Evolutionary conservation across 2,329 filamentous ascomycete genomes (phyloP), one percentile per base, ranked within the genome.

Genomic region (Microdochium bolleyi): DNA sequence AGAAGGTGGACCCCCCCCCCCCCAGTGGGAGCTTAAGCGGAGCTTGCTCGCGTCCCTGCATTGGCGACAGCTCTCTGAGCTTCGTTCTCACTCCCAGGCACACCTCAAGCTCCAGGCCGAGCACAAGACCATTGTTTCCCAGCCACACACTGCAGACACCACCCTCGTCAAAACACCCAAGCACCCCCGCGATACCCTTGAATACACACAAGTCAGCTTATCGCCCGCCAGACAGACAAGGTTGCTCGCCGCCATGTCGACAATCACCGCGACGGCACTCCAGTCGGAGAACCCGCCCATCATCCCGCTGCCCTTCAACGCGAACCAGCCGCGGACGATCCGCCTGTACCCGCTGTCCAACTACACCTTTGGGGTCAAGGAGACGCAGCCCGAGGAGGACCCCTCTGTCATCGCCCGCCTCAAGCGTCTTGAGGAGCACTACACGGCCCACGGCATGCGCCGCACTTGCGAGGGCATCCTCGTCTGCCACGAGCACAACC

Each of bases 301-400:
- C 57, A 80, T 89, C 51, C 91, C 92, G 24, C 84, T 89, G 57
- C 73, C 84, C 60, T 99, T 99, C 80, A 89, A 92, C 67, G 85
- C 82, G 51, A 91, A 92, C 68, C 94, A 99, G 71, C 90, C 92
- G 32, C 76, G 85, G 61, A 94, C 91, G 2, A 92, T 99, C 65
- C 88, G 89, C 51, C 82, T 99, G 24, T 97, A 92, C 67, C 94
- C 94, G 32, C 82, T 99, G 49, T 96, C 91, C 60, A 99, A 97
- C 78, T 99, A 99, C 78, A 97, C 94, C 24, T 97, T 99, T 65
- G 92, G 92, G 57, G 95, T 95, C 56, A 99, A 99, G 73, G 94
- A 97, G 76, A 95, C 89, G 22, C 94, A 99, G 68, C 94, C 92
- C 2, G 94, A 99, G 72, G 94, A 99, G 72, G 94, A 99, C 64